Evolutionary conservation across 495 filamentous ascomycete genomes (phyloP).

Genomic region (Schizothecium vesticola): DNA sequence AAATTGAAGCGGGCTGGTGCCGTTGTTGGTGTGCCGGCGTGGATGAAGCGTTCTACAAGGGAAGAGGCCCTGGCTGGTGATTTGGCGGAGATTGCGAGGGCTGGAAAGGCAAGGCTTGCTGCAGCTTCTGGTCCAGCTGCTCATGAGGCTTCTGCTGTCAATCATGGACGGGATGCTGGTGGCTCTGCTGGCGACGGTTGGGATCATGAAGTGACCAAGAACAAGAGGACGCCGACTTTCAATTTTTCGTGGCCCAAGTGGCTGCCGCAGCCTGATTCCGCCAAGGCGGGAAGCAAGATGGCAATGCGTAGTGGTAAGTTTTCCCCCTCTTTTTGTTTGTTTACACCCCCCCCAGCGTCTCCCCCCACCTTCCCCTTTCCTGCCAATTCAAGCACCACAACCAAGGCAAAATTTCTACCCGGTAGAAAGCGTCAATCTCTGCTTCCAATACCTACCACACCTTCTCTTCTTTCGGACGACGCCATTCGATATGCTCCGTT

Average conservation of each 20-base stretch:
- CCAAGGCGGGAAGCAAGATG: neutral
- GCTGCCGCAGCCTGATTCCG: neutral
- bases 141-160: neutral
- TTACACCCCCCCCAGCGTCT: neutral
- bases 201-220: too few species aligned
- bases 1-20: neutral
- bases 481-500: neutral
- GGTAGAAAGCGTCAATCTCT: neutral
- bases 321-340: neutral
- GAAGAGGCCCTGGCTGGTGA: neutral
- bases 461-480: neutral
- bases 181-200: too few species aligned
- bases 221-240: neutral
- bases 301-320: neutral
- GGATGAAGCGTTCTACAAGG: neutral
- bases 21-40: neutral
- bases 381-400: neutral
- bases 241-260: neutral
- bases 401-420: neutral
- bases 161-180: neutral
- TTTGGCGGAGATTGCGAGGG: neutral
- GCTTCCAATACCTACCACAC: neutral
- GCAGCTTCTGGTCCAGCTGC: neutral
- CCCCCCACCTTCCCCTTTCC: neutral
- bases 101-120: neutral